Evolutionary conservation across 495 filamentous ascomycete species (phyloP), one percentile per base, ranked within the genome.

Genomic region (Hypoxylon intermedium): DNA sequence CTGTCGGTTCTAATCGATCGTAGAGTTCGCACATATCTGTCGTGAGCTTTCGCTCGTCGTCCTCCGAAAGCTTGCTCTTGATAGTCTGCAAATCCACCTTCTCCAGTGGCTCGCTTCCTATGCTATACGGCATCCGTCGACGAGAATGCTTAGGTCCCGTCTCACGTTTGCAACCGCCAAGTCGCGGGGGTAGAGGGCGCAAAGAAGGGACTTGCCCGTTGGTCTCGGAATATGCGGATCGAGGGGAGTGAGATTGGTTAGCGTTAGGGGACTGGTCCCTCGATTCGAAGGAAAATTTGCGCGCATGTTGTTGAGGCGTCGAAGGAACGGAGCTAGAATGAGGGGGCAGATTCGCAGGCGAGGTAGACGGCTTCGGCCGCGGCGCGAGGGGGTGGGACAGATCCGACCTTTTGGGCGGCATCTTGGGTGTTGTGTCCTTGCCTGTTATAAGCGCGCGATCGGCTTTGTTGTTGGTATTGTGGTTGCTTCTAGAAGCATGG

Each of bases 321-420:
- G 94, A 96, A 0, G 94, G 94, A 16, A 98, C 87, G 13, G 94
- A 98, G 68, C 82, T 96, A 9, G 94, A 96, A 54, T 95, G 92
- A 9, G 62, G 54, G 44, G 67, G 60, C 40, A 64, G 55, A 42
- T 75, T 68, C 13, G 68, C 66, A 36, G 68, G 51, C 6, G 56
- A 58, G 1, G 67, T 47, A 31, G 71, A 74, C 41, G 64, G 71
- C 53, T 71, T 75, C 13, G 71, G 66, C 60, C 68, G 75, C 40
- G 63, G 45, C 11, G 74, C 56, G 26, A 69, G 60, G 28, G 66
- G 70, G 43, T 74, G 72, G 33, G 37, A 55, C 6, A 60, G 43
- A 18, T 73, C 71, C 5, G 66, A 43, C 44, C 78, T 82, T 65
- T 79, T 80, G 38, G 68, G 63, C 42, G 79, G 68, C 81, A 82